Base-by-base conservation (phyloP, 2,329 filamentous ascomycete species). In the Chrysosporium queenslandicum region DNA sequence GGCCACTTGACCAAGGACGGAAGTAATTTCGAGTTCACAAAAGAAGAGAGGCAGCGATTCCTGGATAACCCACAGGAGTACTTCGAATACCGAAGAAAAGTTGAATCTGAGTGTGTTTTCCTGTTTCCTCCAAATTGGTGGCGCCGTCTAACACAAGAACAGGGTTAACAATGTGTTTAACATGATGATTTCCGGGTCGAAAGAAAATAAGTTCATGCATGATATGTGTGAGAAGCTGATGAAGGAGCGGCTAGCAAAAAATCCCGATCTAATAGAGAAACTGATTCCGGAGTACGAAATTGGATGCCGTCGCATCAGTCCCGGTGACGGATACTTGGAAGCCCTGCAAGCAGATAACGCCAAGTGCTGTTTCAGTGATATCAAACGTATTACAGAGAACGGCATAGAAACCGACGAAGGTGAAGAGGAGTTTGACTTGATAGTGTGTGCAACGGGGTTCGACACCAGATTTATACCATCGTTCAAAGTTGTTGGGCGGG, bases 391-490 rank as follows among this genome's bases (percentile, higher is more conserved):
- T 32, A 52, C 50, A 4, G 40, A 55, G 12, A 53, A 54, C 3
- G 59, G 57, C n/a, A 60, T 63, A 43, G 53, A 58, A 34, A 60
- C 58, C 0, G 52, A 68, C 67, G 81, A 85, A 57, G 81, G 81
- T 71, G 78, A 49, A n/a, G 34, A 49, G 27, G 14, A 27, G 11
- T 79, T 83, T 0, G 82, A 85, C 55, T 77, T 79, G 12, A 70
- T 86, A 4, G 79, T 87, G 57, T 86, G 82, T 59, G 79, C 82
- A 1, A 87, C 84, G 0, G 84, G 84, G 1, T 80, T 81, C 5
- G 81, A 84, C 57, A 72, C 75, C 8, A 74, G 0, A 67, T 69
- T 54, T 61, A 68, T 53, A 59, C 64, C 53, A 12, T 48, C 32
- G 29, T 52, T 40, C n/a, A 25, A 40, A 30, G 36, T 55, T 27